A percentile compares a stretch with the other conserved stretches of the same genome.
phyloP scores from a whole-genome alignment of 768 basidiomycete genomes.

The Cubamyces lactineus region DNA sequence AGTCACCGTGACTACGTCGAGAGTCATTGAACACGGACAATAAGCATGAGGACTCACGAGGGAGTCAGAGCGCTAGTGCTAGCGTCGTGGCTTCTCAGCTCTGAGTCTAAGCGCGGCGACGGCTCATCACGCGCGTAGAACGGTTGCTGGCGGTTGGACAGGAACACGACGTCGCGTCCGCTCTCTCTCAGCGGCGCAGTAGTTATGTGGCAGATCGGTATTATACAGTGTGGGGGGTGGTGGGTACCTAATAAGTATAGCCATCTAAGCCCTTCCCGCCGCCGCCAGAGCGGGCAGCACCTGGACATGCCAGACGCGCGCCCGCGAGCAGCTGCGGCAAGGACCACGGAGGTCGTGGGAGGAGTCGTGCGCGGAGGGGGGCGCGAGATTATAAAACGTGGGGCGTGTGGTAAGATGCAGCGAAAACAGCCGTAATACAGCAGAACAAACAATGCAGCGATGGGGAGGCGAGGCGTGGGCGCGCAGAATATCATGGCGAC shows the following conservation, averaged over 20 bases:
- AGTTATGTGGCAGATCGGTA: not conserved
- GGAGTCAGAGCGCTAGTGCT: no score
- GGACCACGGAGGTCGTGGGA: not conserved
- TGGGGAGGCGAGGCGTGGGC: not conserved
- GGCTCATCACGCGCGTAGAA: no score
- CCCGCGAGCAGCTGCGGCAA: not conserved
- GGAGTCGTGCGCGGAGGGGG: no score
- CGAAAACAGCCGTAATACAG: not conserved
- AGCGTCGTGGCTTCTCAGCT: no score
- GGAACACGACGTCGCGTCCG: not conserved
- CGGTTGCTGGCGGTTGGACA: not conserved
- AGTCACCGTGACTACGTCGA: no score
- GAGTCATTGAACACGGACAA: no score
- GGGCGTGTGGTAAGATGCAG: constrained; percentile 1
- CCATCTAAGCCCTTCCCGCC: not conserved
- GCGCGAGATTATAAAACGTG: not conserved
- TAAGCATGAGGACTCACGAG: not conserved
- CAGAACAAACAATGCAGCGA: not conserved
- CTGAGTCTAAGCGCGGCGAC: no score
- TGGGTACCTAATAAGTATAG: not conserved
- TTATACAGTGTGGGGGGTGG: not conserved
- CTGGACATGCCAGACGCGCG: not conserved
- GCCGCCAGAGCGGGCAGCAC: not conserved
- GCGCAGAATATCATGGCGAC: not conserved
- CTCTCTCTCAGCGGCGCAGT: not conserved